Conservation (phyloP, 177 flowering plant species). For the Vitis hybrid region DNA sequence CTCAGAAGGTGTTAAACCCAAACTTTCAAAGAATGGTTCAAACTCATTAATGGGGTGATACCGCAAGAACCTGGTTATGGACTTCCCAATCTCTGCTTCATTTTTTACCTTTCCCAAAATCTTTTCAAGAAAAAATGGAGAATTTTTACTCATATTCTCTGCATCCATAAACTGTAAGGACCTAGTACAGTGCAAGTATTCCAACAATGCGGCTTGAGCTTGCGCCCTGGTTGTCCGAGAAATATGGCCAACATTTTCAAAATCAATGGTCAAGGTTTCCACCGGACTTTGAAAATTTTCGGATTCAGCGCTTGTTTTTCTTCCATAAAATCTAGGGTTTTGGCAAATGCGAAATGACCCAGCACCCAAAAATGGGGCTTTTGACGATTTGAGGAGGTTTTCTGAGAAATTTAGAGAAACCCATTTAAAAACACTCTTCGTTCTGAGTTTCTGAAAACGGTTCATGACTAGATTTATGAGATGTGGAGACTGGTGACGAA, state of each 20-base stretch:
- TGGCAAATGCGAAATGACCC: constrained; percentile 14
- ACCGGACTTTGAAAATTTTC: constrained; percentile 4
- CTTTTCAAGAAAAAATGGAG: constrained; percentile 44
- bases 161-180: constrained; percentile 55
- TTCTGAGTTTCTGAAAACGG: constrained; percentile 32
- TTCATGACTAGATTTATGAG: constrained; percentile 26
- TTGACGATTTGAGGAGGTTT: constrained; percentile 17
- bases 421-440: constrained; percentile 25
- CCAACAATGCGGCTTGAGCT: constrained; percentile 65
- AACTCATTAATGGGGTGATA: constrained; percentile 78
- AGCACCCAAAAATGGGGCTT: constrained; percentile 6
- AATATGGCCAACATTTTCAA: neutral
- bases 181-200: constrained; percentile 65
- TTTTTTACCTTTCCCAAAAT: constrained; percentile 34
- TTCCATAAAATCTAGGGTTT: constrained; percentile 26
- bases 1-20: constrained; percentile 57
- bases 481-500: neutral
- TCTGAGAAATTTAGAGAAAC: constrained; percentile 25
- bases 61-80: constrained; percentile 43
- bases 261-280: neutral
- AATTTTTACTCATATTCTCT: constrained; percentile 60
- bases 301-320: constrained; percentile 1
- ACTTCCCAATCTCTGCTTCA: constrained; percentile 25
- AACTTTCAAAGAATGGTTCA: constrained; percentile 82
- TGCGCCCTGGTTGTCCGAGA: constrained; percentile 11